Evolutionary conservation across 1,284 basidiomycete species (phyloP).

Genomic region (Moniliophthora roreri): DNA sequence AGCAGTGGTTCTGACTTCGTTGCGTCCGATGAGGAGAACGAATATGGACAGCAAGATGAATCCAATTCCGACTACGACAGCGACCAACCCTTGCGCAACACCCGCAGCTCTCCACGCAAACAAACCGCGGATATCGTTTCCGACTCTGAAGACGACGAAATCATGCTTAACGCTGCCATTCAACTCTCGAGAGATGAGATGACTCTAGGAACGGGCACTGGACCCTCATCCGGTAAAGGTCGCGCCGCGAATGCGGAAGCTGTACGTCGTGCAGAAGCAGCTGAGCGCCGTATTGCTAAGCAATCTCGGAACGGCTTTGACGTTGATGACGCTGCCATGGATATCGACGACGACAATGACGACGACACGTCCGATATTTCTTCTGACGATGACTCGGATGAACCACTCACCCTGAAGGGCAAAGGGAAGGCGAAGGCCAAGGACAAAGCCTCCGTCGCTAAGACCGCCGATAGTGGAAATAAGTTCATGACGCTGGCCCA

Average conservation of each 20-base stretch:
- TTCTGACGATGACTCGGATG: constrained; percentile 34
- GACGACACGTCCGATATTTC: constrained; percentile 21
- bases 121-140: constrained; percentile 20
- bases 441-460: constrained; percentile 21
- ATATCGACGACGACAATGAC: constrained; percentile 16
- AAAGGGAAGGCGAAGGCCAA: constrained; percentile 24
- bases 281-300: constrained; percentile 48
- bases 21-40: constrained; percentile 37
- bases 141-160: constrained; percentile 32
- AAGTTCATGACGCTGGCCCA: constrained; percentile 39
- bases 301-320: constrained; percentile 27
- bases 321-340: constrained; percentile 31
- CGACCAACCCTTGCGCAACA: neutral
- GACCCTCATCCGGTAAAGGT: constrained; percentile 29
- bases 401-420: constrained; percentile 29
- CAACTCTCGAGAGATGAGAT: constrained; percentile 49
- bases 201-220: constrained; percentile 33
- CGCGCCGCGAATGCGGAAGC: constrained; percentile 36
- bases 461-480: constrained; percentile 18
- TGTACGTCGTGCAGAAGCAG: constrained; percentile 48
- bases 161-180: constrained; percentile 60
- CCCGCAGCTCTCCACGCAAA: constrained; percentile 8
- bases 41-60: constrained; percentile 13
- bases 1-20: constrained; percentile 62
- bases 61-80: constrained; percentile 12